Evolutionary conservation across 2,329 filamentous ascomycete species (phyloP), one percentile per base, ranked within the genome.

Genomic region (Fusarium sp.): DNA sequence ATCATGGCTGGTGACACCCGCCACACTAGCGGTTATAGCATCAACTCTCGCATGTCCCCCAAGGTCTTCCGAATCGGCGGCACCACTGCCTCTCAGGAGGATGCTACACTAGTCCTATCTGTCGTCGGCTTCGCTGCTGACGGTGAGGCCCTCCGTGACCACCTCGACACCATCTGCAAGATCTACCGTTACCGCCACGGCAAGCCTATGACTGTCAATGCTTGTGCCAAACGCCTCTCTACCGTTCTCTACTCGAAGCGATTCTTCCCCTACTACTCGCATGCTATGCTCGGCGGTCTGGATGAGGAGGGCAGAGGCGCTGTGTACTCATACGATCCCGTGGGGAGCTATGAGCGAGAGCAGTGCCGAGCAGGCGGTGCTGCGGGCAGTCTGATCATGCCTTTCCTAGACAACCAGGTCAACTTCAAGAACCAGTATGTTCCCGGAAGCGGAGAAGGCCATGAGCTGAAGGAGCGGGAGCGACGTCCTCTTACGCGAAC

Each of bases 361-460:
- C 94, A 97, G 86, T 98, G 95, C 86, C 91, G 96, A 75, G 95
- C 96, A 41, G 96, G 94, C 47, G 96, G 96, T 79, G 95, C 96
- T 20, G 95, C 95, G 26, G 93, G 94, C 61, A 96, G 94, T 80
- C 86, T 99, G 83, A 99, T 99, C 85, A 99, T 98, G 94, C 96
- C 96, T 4, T 99, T 99, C 88, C 86, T 99, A 80, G 96, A 99
- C 84, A 99, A 99, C 84, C 97, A 99, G 85, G 96, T 99, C 87
- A 98, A 98, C 87, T 96, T 96, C 88, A 99, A 98, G 90, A 99
- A 99, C 83, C 96, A 98, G 87, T 97, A 98, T 82, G 88, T 96
- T 63, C 95, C 96, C 17, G 94, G 92, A 52, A 96, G 93, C 78
- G 95, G 94, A 65, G 89, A 90, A 69, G 96, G 96, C 48, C 93